phyloP scores from a whole-genome alignment of 164 flowering plant genomes.

The Tetrastigma voinierianum region DNA sequence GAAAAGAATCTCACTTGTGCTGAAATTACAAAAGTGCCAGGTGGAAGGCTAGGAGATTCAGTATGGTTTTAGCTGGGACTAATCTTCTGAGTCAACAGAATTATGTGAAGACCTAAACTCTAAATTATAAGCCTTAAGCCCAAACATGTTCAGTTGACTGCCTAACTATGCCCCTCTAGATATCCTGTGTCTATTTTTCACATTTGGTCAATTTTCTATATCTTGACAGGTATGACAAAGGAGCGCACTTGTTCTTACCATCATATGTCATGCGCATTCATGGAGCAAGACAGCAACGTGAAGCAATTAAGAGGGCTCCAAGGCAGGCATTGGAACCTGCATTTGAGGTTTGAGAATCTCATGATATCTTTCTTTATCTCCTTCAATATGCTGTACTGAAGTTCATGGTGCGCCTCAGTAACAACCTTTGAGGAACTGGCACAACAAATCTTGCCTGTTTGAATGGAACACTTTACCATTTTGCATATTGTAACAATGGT shows the following conservation, averaged over 20 bases:
- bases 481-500: not conserved
- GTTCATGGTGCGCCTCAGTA: not conserved
- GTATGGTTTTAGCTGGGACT: no score
- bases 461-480: not conserved
- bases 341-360: slow-evolving; percentile 62
- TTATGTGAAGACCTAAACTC: no score
- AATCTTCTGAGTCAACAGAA: no score
- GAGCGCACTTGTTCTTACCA: slow-evolving; percentile 82
- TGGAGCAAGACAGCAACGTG: slow-evolving; percentile 87
- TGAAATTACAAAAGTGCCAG: no score
- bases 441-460: not conserved
- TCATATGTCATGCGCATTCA: slow-evolving; percentile 93
- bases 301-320: slow-evolving; percentile 64
- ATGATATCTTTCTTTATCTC: not conserved
- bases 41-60: no score
- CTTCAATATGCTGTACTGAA: not conserved
- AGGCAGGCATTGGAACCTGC: slow-evolving; percentile 53
- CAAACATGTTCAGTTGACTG: no score
- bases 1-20: no score
- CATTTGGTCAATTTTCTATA: not conserved
- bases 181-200: not conserved
- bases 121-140: no score
- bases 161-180: no score
- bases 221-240: slow-evolving; percentile 77
- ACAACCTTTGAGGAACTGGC: not conserved